Conservation (phyloP, 1,284 basidiomycete genomes). For the Sphaerobolus stellatus region DNA sequence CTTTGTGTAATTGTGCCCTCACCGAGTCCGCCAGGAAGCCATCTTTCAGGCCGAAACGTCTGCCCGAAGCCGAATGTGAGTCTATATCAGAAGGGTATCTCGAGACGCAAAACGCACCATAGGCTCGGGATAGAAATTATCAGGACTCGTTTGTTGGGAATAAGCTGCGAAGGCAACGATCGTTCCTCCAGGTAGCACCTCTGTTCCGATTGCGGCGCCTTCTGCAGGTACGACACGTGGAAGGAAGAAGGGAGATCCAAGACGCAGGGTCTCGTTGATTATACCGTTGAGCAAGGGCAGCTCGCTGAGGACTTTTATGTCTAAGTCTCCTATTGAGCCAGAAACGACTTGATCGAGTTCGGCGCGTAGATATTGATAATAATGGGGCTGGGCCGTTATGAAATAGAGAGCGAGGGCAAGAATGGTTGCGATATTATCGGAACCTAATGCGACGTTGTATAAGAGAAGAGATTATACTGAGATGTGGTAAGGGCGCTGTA, state of each 20-base stretch:
- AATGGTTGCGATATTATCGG: constrained; percentile 15
- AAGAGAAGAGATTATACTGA: neutral
- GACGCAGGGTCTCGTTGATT: constrained; percentile 17
- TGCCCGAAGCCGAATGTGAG: neutral
- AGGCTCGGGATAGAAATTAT: constrained; percentile 19
- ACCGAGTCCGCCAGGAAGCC: constrained; percentile 7
- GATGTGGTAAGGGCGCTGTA: neutral
- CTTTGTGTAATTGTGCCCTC: neutral
- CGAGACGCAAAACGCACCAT: neutral
- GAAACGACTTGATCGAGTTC: constrained; percentile 16
- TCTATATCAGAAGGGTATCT: neutral
- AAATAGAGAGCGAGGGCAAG: constrained; percentile 13
- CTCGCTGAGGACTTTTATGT: constrained; percentile 1
- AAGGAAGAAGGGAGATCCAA: constrained; percentile 17
- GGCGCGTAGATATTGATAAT: constrained; percentile 7
- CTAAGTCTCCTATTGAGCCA: constrained; percentile 3
- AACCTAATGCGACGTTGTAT: constrained; percentile 1
- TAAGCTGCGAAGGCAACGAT: constrained; percentile 17
- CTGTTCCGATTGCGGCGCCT: constrained; percentile 11
- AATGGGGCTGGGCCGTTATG: constrained; percentile 5
- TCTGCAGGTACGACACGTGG: constrained; percentile 15
- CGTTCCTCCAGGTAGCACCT: constrained; percentile 16
- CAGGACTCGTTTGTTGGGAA: constrained; percentile 15
- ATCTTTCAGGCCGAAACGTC: constrained; percentile 10
- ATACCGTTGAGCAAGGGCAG: constrained; percentile 18